phyloP scores from a whole-genome alignment of 2,329 filamentous ascomycete genomes.

The Calonectria crousiana region DNA sequence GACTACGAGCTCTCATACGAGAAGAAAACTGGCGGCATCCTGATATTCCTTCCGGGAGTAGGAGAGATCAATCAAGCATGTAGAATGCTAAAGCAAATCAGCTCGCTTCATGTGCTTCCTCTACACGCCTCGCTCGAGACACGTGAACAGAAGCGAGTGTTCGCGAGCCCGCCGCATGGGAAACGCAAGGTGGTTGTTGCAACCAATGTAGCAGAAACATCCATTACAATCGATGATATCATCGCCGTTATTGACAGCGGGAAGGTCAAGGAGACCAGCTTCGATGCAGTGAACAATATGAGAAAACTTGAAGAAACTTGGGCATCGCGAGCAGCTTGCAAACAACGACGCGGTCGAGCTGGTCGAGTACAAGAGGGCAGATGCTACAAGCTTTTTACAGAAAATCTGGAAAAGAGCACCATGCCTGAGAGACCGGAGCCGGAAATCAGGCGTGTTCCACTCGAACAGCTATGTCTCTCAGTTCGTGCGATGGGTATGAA shows the following conservation, averaged over 20 bases:
- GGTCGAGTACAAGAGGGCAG: slow-evolving; percentile 91
- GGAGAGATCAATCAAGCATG: slow-evolving; percentile 90
- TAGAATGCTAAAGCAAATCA: slow-evolving; percentile 72
- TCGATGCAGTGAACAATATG: slow-evolving; percentile 92
- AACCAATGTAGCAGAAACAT: slow-evolving; percentile 97
- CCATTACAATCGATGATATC: slow-evolving; percentile 98
- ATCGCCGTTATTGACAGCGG: slow-evolving; percentile 96
- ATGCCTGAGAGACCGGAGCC: slow-evolving; percentile 93
- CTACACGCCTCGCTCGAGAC: slow-evolving; percentile 94
- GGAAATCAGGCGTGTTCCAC: slow-evolving; percentile 90
- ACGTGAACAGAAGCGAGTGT: slow-evolving; percentile 88
- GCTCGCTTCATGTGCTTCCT: slow-evolving; percentile 80
- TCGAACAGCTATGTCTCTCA: slow-evolving; percentile 94
- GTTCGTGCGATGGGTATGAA: slow-evolving; percentile 94
- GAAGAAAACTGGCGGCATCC: slow-evolving; percentile 80
- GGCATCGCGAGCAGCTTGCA: slow-evolving; percentile 94
- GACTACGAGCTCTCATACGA: slow-evolving; percentile 77
- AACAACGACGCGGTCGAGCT: slow-evolving; percentile 92
- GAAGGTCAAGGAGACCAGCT: slow-evolving; percentile 96
- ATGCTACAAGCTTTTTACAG: slow-evolving; percentile 96
- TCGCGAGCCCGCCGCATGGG: slow-evolving; percentile 78
- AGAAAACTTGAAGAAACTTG: slow-evolving; percentile 94
- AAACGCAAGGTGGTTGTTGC: slow-evolving; percentile 94
- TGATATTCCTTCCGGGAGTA: slow-evolving; percentile 95
- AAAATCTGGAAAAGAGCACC: slow-evolving; percentile 79